phyloP scores from a whole-genome alignment of 495 filamentous ascomycete genomes.

The Cladorrhinum samala region DNA sequence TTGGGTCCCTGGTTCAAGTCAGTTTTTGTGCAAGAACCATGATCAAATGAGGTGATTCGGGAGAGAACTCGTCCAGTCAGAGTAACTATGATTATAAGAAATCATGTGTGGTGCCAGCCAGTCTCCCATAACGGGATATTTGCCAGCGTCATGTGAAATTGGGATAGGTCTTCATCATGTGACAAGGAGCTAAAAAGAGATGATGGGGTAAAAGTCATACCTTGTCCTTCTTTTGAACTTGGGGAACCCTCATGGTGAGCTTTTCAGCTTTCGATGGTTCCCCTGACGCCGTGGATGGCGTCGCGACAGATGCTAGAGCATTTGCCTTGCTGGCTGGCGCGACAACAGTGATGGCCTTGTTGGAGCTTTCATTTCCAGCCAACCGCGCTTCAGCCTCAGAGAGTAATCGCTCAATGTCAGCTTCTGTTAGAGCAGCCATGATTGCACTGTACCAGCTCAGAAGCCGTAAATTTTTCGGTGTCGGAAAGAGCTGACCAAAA shows the following conservation, averaged over 20 bases:
- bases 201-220: constrained; percentile 19
- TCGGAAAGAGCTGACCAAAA: too few relatives aligned
- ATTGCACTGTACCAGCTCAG: too few relatives aligned
- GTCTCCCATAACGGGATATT: constrained; percentile 41
- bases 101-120: constrained; percentile 56
- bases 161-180: constrained; percentile 36
- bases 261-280: constrained; percentile 23
- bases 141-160: constrained; percentile 39
- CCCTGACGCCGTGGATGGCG: constrained; percentile 18
- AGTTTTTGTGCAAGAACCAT: constrained; percentile 13
- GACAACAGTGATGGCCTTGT: constrained; percentile 7
- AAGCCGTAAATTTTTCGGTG: too few relatives aligned
- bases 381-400: constrained; percentile 28
- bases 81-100: constrained; percentile 93
- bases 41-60: constrained; percentile 4
- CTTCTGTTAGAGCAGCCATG: constrained; percentile 25
- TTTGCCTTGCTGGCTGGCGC: constrained; percentile 4
- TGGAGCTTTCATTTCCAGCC: constrained; percentile 13
- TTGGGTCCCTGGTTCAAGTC: constrained; percentile 33
- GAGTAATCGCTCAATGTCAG: constrained; percentile 28
- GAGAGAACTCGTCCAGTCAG: constrained; percentile 55
- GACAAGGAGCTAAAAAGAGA: constrained; percentile 7
- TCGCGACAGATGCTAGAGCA: constrained; percentile 8
- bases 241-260: constrained; percentile 37
- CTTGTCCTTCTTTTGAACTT: constrained; percentile 36